Evolutionary conservation across 441 rosid species (phyloP), one percentile per base, ranked within the genome.

Genomic region (Metrosideros polymorpha): DNA sequence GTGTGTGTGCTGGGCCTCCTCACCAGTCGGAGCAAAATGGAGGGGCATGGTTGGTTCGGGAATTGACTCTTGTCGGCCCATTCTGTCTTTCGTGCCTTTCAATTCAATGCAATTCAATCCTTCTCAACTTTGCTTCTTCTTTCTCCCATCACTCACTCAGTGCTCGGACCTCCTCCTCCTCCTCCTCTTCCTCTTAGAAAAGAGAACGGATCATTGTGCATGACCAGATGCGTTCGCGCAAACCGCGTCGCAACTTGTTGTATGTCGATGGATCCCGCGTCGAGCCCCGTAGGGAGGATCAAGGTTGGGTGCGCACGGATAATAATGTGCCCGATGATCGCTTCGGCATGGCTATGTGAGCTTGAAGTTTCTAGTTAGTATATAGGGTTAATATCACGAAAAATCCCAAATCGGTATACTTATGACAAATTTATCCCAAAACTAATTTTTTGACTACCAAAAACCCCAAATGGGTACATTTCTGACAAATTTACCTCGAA

Each of bases 21-120:
- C 86, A 85, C 89, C 87, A 77, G 85, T 66, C 55, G 24, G 24
- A 82, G 94, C 91, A 88, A 91, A 66, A 3, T 1, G 55, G 92
- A 93, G 88, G 89, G n/a, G n/a, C n/a, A n/a, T 77, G 94, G 93
- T 71, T 95, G 99, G 99, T 96, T 97, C 98, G 98, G 98, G 99
- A 90, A 96, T 96, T 97, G 99, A 97, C 99, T 97, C 94, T 91
- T 89, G 88, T 89, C 83, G 59, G 87, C 85, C 56, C 85, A 55
- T 15, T 87, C 89, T 82, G 43, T 79, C 88, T 85, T 84, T 82
- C 79, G 79, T 39, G 79, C 79, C 79, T 71, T 71, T 71, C n/a
- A 10, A 71, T 90, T 84, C 83, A 85, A 85, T 53, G 63, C 47
- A 42, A 90, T 86, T 88, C 84, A 87, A 85, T 90, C 90, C 86